These are phyloP conservation scores for Barnettozyma sucrosica DNA, from an alignment of 805 yeast species.

Conservation along the genomic window DNA sequence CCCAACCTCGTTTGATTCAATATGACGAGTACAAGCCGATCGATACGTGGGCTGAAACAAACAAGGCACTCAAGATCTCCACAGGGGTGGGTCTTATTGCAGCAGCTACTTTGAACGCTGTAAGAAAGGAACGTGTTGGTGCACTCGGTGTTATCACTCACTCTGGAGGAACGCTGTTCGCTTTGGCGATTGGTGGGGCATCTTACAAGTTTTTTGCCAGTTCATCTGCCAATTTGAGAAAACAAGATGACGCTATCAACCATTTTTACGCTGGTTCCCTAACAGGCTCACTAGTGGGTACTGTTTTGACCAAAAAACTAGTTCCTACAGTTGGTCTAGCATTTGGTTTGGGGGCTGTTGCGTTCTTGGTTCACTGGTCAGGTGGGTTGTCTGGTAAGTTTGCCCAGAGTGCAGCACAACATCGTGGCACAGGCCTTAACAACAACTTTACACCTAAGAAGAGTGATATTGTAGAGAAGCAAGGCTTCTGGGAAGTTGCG, in stretches of 20 bases:
- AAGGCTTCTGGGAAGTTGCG: constrained; percentile 75
- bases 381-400: constrained; percentile 32
- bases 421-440: constrained; percentile 23
- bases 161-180: constrained; percentile 29
- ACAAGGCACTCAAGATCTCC: constrained; percentile 39
- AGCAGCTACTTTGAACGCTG: constrained; percentile 42
- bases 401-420: constrained; percentile 33
- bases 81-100: constrained; percentile 42
- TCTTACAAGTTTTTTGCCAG: constrained; percentile 38
- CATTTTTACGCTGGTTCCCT: constrained; percentile 43
- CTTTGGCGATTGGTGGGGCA: constrained; percentile 46
- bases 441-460: constrained; percentile 24
- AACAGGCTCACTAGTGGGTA: constrained; percentile 40
- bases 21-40: constrained; percentile 49
- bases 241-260: constrained; percentile 57
- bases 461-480: constrained; percentile 29
- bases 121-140: constrained; percentile 37
- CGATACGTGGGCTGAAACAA: constrained; percentile 46
- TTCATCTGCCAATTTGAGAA: constrained; percentile 52
- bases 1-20: constrained; percentile 18
- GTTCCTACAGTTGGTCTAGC: constrained; percentile 43
- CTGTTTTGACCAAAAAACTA: constrained; percentile 28
- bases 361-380: constrained; percentile 48
- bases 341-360: constrained; percentile 36
- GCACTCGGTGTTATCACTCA: constrained; percentile 29